Evolutionary conservation across 2,329 filamentous ascomycete species (phyloP), one percentile per base, ranked within the genome.

Genomic region (Fusarium succisae): DNA sequence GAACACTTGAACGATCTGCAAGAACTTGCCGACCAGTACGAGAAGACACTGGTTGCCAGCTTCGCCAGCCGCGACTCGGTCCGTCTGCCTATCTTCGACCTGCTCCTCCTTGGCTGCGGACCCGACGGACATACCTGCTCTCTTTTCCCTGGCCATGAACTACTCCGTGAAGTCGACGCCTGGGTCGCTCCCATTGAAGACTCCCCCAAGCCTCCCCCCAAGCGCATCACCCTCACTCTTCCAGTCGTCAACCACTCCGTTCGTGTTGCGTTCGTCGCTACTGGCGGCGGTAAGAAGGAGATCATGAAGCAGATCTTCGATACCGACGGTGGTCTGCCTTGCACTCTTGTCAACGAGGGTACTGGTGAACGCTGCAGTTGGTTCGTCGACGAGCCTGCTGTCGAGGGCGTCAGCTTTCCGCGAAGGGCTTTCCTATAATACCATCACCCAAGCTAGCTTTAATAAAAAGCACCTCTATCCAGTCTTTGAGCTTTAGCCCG

Each of bases 81-180:
- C 82, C 95, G 94, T 83, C 87, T 98, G 51, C 96, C 96, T 77
- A 93, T 98, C 80, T 99, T 98, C 83, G 96, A 99, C 82, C 90
- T 99, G 60, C 88, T 99, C 63, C 90, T 99, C 47, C 91, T 99
- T 47, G 96, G 96, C 78, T 97, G 94, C 82, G 96, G 96, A 0
- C 96, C 96, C 20, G 96, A 98, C 82, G 96, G 96, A 59, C 96
- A 99, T 86, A 98, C 96, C 39, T 98, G 96, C 91, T 96, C 93
- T 78, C 87, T 99, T 59, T 99, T 99, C 87, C 96, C 96, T 10
- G 93, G 92, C 63, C 96, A 98, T 81, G 90, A 92, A 66, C 89
- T 98, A 61, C 89, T 98, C 76, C 91, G 95, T 74, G 96, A 98
- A 86, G 90, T 90, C 41, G 92, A 91, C 79, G 94, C 96, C 61